A percentile compares a stretch with the other conserved stretches of the same genome.
Evolutionary conservation across 805 yeast genomes (phyloP).

Genomic region (Ogataea glucozyma): DNA sequence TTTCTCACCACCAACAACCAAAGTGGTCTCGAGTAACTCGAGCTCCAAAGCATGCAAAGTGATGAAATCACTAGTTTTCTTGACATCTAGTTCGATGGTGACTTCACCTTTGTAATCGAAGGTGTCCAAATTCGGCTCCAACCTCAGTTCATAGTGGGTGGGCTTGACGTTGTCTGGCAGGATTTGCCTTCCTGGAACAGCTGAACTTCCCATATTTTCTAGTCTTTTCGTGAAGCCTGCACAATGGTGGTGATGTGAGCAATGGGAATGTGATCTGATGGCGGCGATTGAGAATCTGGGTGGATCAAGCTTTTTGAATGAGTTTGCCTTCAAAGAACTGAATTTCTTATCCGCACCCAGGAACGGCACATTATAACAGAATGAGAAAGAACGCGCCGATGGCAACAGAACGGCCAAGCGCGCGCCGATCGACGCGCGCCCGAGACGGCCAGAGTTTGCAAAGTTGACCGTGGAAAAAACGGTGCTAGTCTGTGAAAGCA

Average conservation of each 20-base stretch:
- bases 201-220: constrained; percentile 9
- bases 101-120: constrained; percentile 55
- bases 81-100: constrained; percentile 49
- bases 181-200: constrained; percentile 32
- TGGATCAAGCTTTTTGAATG: neutral
- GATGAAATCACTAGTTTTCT: constrained; percentile 46
- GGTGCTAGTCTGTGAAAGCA: neutral
- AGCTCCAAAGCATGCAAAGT: constrained; percentile 43
- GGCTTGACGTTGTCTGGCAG: constrained; percentile 63
- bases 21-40: constrained; percentile 26
- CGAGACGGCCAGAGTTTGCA: too few relatives aligned
- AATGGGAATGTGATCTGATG: constrained; percentile 4
- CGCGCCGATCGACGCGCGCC: constrained; percentile 5
- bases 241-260: constrained; percentile 17
- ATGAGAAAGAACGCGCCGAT: constrained; percentile 4
- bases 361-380: constrained; percentile 5
- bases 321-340: neutral
- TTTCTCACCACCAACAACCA: constrained; percentile 19
- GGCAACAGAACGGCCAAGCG: neutral
- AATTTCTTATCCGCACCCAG: constrained; percentile 1
- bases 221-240: constrained; percentile 15
- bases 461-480: neutral
- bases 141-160: constrained; percentile 65
- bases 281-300: neutral
- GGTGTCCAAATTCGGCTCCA: constrained; percentile 39